Base-by-base conservation (phyloP, 345 rosid genomes). In the Anacardium occidentale region DNA sequence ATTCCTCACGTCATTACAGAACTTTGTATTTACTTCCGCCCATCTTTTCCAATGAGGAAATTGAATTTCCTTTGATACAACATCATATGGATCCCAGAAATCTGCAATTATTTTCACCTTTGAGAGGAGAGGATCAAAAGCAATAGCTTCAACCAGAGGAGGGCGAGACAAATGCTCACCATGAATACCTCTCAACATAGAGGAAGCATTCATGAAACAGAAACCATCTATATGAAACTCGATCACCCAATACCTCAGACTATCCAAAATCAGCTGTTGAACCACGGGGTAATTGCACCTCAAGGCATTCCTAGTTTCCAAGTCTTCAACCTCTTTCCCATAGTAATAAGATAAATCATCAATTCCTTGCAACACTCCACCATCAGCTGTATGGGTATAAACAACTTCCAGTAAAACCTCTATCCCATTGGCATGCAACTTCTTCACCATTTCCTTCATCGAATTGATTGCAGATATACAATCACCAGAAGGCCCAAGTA, bases 11-110 rank as follows among this genome's bases (percentile, higher is more conserved):
- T 94, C 90, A 2, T 62, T 57, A 70, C 95, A 90, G 71, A 84
- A 94, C 65, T 84, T 86, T 56, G 90, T 48, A 61, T 90, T 94
- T 54, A 91, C 72, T 79, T 92, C 95, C 1, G 89, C 97, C 93
- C 93, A 94, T 79, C 83, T 77, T 84, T 87, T 92, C 98, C 98
- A 92, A 77, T 94, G 98, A 14, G 97, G 97, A 76, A 94, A 92
- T 45, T 50, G 61, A 26, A 74, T 76, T 67, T 84, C 89, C 78
- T 82, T 81, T n/a, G 84, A 71, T 52, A 2, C 67, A 64, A 66
- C 32, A 37, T 75, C 75, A 40, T 69, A 78, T 20, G 97, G 97
- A 57, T 89, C 87, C 94, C 90, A 92, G 45, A 74, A 87, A 78
- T 95, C 98, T 9, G 94, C 94, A 50, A 92, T 83, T 72, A 95